Conservation (phyloP, 805 yeast species). For the Metschnikowia arizonensis region DNA sequence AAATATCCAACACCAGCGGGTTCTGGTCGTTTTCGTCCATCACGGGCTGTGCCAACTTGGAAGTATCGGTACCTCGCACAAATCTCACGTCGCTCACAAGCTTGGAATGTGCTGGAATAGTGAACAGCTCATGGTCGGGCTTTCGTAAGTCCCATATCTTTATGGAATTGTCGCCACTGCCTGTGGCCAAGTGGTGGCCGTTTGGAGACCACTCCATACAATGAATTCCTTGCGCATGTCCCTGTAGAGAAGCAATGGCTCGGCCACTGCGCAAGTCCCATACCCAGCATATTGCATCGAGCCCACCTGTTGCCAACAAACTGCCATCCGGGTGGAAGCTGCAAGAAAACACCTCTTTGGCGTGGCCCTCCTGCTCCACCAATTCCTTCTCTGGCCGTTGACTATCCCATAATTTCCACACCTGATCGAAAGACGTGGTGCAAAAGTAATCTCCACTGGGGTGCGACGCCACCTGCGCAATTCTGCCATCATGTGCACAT, state of each 20-base stretch:
- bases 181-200: conserved; percentile 75
- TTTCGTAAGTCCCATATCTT: conserved; percentile 83
- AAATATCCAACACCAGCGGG: conserved; percentile 23
- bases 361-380: conserved; percentile 80
- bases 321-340: conserved; percentile 76
- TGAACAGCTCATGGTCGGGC: conserved; percentile 29
- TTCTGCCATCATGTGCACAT: conserved; percentile 45
- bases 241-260: conserved; percentile 51
- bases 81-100: conserved; percentile 65
- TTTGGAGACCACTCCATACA: conserved; percentile 69
- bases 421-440: conserved; percentile 74
- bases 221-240: conserved; percentile 72
- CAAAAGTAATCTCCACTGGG: conserved; percentile 56
- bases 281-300: conserved; percentile 65
- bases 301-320: conserved; percentile 69
- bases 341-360: conserved; percentile 61
- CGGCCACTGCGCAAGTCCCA: conserved; percentile 89
- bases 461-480: conserved; percentile 60
- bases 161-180: conserved; percentile 75
- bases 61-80: conserved; percentile 23
- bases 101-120: conserved; percentile 73
- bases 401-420: conserved; percentile 89
- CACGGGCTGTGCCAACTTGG: conserved; percentile 19
- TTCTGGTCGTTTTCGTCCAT: conserved; percentile 30
- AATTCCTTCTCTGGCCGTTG: conserved; percentile 39